Evolutionary conservation across 1,284 basidiomycete species (phyloP).

Genomic region (Cutaneotrichosporon spelunceum): DNA sequence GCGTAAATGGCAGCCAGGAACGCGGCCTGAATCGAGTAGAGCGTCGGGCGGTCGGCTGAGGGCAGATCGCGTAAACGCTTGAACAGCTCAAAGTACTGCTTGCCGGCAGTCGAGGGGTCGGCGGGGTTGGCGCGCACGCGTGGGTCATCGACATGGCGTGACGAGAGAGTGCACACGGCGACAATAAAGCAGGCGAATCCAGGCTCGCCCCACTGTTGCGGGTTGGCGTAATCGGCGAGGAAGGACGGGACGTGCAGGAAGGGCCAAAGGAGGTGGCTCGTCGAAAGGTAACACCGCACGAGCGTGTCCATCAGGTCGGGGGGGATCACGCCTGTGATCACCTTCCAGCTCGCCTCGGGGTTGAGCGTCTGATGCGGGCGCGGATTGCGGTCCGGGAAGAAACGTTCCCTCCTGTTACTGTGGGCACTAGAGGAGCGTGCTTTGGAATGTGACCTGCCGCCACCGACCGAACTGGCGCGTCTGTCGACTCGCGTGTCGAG

Average conservation of each 20-base stretch:
- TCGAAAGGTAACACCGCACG: conserved; percentile 63
- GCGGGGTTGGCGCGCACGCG: conserved; percentile 73
- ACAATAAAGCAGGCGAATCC: conserved; percentile 88
- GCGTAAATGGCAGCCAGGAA: conserved; percentile 83
- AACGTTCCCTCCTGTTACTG: conserved; percentile 34
- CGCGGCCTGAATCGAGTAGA: conserved; percentile 83
- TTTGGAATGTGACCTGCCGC: conserved; percentile 18
- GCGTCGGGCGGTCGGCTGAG: conserved; percentile 77
- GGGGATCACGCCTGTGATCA: conserved; percentile 76
- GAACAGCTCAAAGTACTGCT: conserved; percentile 83
- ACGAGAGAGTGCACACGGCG: conserved; percentile 79
- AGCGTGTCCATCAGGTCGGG: conserved; percentile 82
- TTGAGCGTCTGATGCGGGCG: conserved; percentile 68
- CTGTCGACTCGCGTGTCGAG: conserved; percentile 7
- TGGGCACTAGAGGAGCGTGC: conserved; percentile 24
- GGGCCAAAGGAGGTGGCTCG: conserved; percentile 84
- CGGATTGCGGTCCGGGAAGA: conserved; percentile 64
- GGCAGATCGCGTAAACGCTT: conserved; percentile 76
- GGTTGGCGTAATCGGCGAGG: conserved; percentile 81
- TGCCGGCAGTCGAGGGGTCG: conserved; percentile 79
- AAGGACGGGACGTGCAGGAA: conserved; percentile 87
- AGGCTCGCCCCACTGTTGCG: conserved; percentile 85
- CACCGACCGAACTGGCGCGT: conserved; percentile 23
- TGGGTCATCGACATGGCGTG: conserved; percentile 82
- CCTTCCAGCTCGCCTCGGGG: conserved; percentile 63